These are phyloP conservation scores for Candida insectorum DNA, from an alignment of 805 yeast genomes.

Conservation along the genomic window DNA sequence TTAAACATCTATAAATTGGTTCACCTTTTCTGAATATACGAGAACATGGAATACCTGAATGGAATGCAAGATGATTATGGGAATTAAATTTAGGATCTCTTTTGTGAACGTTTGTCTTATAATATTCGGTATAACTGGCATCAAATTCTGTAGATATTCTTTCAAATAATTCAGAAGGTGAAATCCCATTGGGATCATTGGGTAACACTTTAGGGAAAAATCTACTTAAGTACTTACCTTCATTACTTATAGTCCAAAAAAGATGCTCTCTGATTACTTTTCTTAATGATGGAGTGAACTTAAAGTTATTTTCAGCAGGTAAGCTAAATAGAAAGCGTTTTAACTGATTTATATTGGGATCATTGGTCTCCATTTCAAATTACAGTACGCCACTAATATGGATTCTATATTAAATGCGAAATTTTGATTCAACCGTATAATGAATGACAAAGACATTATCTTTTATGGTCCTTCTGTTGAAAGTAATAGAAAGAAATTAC, in stretches of 20 bases:
- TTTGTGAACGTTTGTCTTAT: conserved; percentile 14
- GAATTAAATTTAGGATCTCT: conserved; percentile 17
- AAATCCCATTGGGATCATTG: no score
- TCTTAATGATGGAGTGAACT: conserved; percentile 21
- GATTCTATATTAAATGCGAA: conserved; percentile 7
- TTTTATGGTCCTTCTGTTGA: conserved; percentile 27
- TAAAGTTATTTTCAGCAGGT: conserved; percentile 26
- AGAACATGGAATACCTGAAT: conserved; percentile 70
- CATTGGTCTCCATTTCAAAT: no score
- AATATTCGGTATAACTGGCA: conserved; percentile 33
- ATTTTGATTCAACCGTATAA: background rate
- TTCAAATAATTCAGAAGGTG: no score
- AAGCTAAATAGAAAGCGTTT: conserved; percentile 32
- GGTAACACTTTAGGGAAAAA: conserved; percentile 28
- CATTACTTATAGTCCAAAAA: conserved; percentile 27
- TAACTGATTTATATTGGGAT: no score
- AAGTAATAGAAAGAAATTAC: conserved; percentile 24
- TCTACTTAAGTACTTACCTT: conserved; percentile 32
- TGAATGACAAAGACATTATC: conserved; percentile 12
- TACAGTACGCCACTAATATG: no score
- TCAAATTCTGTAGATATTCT: conserved; percentile 21
- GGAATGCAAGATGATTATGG: conserved; percentile 38
- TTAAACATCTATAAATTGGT: conserved; percentile 72
- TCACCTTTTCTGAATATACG: conserved; percentile 72
- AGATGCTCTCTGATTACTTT: conserved; percentile 26